Evolutionary conservation across 73 alveolate species (phyloP), one percentile per base, ranked within the genome.

Genomic region (Paramecium octaurelia): DNA sequence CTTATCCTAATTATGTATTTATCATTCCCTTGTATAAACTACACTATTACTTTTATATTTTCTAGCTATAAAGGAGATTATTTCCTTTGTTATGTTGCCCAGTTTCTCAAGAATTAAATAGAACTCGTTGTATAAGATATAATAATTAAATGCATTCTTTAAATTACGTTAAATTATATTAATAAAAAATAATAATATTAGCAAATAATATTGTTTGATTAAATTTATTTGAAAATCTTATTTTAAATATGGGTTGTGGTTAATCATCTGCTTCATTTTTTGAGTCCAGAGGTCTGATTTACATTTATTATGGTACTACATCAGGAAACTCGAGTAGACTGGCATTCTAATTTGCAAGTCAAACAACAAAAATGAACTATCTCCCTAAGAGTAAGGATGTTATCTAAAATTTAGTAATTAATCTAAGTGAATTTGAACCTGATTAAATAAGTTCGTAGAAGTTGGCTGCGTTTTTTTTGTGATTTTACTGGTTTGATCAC

Each of bases 401-500:
- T 36, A 11, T 43, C 31, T 54, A 35, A 36, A 36, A 36, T 36
- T 35, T 73, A 89, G 71, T 89, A 8, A 71, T 89, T 68, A 77
- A 89, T 54, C 84, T 89, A 14, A 68, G 94, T 42, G 94, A 89
- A 70, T 89, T 89, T 46, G 80, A 89, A 58, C 85, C 94, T 44
- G 88, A 46, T 16, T 21, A 43, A 31, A 40, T 89, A 24, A 27
- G 20, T 27, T 46, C 46, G 6, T 43, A 42, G 64, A 77, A 68
- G 60, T n/a, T 77, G 46, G 43, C 38, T 21, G 60, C 71, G 57
- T 89, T 89, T 73, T 59, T 89, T 42, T 85, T 75, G 95, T 92
- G 98, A 95, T 92, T 92, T 95, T 48, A 75, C 94, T 23, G 96
- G 98, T 8, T 96, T 92, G 38, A 86, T 95, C 27, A 92, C 85